Conservation (phyloP, 805 yeast species). For the Hyphopichia homilentoma region DNA sequence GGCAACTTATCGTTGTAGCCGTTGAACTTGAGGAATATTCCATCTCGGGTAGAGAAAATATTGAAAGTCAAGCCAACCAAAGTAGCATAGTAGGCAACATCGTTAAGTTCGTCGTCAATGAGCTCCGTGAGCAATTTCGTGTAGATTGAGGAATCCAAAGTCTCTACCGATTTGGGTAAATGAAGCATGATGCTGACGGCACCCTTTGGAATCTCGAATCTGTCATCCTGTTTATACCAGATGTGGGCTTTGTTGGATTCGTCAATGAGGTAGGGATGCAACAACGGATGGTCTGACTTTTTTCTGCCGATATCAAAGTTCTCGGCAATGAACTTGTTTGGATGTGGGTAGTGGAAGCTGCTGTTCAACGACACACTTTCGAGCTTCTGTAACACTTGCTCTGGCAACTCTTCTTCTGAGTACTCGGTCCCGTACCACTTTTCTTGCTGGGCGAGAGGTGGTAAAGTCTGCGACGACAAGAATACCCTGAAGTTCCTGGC, state of each 20-base stretch:
- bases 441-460: slow-evolving; percentile 49
- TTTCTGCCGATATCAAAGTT: slow-evolving; percentile 60
- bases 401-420: slow-evolving; percentile 42
- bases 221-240: slow-evolving; percentile 91
- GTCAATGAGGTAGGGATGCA: slow-evolving; percentile 60
- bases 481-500: slow-evolving; percentile 59
- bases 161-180: slow-evolving; percentile 61
- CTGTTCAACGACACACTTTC: slow-evolving; percentile 18
- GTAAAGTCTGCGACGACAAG: slow-evolving; percentile 51
- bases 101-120: slow-evolving; percentile 71
- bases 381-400: slow-evolving; percentile 31
- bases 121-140: slow-evolving; percentile 66
- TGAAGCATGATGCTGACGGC: slow-evolving; percentile 61
- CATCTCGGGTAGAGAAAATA: slow-evolving; percentile 61
- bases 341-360: slow-evolving; percentile 57
- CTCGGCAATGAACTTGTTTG: slow-evolving; percentile 80
- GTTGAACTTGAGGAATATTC: slow-evolving; percentile 59
- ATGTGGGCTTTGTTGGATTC: slow-evolving; percentile 50
- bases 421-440: slow-evolving; percentile 92
- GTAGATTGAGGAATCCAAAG: slow-evolving; percentile 52
- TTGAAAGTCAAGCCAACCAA: slow-evolving; percentile 70
- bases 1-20: slow-evolving; percentile 86
- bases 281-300: slow-evolving; percentile 30
- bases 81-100: slow-evolving; percentile 77
- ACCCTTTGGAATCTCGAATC: slow-evolving; percentile 86